A percentile compares a stretch with the other conserved stretches of the same genome.
Conservation (phyloP, 2,329 filamentous ascomycete genomes). For the Colletotrichum sansevieriae region DNA sequence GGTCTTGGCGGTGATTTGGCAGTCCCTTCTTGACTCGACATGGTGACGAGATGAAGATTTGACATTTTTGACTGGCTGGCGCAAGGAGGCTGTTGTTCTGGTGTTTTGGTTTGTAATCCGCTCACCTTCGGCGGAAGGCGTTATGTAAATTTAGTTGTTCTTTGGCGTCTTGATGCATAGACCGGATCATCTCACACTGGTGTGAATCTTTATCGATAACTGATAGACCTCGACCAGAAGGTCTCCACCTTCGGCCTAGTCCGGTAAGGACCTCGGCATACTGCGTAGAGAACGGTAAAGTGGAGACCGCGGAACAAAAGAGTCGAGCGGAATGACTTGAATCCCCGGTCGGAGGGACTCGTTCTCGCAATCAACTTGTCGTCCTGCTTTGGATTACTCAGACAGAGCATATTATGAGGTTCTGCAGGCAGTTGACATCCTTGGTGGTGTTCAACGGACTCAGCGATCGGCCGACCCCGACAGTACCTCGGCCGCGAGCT, state of each 20-base stretch:
- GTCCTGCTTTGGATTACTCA: slow-evolving; percentile 19
- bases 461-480: slow-evolving; percentile 31
- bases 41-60: background rate
- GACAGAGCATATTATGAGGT: background rate
- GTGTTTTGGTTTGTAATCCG: slow-evolving; percentile 10
- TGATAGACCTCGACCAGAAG: slow-evolving; percentile 8
- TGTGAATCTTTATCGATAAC: background rate
- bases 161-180: background rate
- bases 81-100: background rate
- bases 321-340: slow-evolving; percentile 15
- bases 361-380: slow-evolving; percentile 19
- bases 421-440: background rate
- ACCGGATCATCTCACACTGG: background rate
- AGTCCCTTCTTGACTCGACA: background rate
- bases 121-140: background rate
- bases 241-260: slow-evolving; percentile 32
- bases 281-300: slow-evolving; percentile 1
- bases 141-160: background rate
- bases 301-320: slow-evolving; percentile 18
- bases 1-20: background rate
- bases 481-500: slow-evolving; percentile 22
- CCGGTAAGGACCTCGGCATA: slow-evolving; percentile 29
- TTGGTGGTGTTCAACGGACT: slow-evolving; percentile 4
- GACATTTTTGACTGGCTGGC: background rate
- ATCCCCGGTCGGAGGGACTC: slow-evolving; percentile 24